Conservation (phyloP, 108 stramenopile genomes). For the Fragilaria crotonensis region DNA sequence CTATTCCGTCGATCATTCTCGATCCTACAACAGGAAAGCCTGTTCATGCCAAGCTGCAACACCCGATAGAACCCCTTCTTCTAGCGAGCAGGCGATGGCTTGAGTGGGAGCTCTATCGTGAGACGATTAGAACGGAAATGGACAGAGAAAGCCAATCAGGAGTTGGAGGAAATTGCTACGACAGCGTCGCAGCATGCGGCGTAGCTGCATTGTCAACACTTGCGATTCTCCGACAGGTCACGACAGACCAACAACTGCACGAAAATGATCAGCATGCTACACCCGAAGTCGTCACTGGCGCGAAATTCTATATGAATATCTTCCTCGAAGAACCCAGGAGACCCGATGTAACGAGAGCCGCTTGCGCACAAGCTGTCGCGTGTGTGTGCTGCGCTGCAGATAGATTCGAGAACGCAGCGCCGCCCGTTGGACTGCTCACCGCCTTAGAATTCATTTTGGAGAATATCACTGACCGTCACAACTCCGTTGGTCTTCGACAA, state of each 20-base stretch:
- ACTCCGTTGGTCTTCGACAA: slow-evolving; percentile 65
- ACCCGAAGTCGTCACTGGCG: slow-evolving; percentile 20
- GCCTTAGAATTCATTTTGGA: slow-evolving; percentile 73
- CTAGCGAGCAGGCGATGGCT: slow-evolving; percentile 57
- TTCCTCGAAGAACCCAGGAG: slow-evolving; percentile 43
- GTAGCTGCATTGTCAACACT: slow-evolving; percentile 75
- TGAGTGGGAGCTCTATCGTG: slow-evolving; percentile 80
- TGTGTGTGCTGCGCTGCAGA: slow-evolving; percentile 81
- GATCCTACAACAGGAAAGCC: slow-evolving; percentile 63
- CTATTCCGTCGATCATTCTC: slow-evolving; percentile 51
- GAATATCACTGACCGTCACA: slow-evolving; percentile 40
- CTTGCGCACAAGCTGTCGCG: slow-evolving; percentile 74
- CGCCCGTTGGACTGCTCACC: slow-evolving; percentile 54
- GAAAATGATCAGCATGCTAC: slow-evolving; percentile 13
- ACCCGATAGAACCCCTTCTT: slow-evolving; percentile 69
- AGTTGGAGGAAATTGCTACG: slow-evolving; percentile 46
- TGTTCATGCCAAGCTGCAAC: slow-evolving; percentile 48
- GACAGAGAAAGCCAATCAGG: slow-evolving; percentile 36
- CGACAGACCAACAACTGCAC: slow-evolving; percentile 30
- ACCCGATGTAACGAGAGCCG: slow-evolving; percentile 69
- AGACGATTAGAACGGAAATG: slow-evolving; percentile 37
- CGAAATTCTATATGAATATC: slow-evolving; percentile 61
- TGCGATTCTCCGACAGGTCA: slow-evolving; percentile 63
- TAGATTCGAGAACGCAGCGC: slow-evolving; percentile 36
- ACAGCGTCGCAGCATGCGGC: slow-evolving; percentile 59